phyloP scores from a whole-genome alignment of 2,329 filamentous ascomycete genomes.

The Fusarium aywerte region DNA sequence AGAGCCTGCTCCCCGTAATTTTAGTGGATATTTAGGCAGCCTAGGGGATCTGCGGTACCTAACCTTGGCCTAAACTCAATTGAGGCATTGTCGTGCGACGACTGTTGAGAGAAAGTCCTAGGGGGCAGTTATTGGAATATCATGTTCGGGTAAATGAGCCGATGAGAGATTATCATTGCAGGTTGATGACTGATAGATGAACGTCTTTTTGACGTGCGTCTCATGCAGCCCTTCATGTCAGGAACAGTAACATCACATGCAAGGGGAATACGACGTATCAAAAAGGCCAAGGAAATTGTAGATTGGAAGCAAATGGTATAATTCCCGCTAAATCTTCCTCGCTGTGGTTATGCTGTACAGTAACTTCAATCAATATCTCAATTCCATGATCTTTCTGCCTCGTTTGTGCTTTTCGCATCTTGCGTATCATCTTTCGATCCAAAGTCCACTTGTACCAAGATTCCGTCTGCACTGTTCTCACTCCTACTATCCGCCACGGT shows the following conservation, averaged over 20 bases:
- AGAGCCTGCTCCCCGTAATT: not conserved
- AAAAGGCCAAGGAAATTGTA: not conserved
- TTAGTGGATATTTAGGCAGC: constrained; percentile 13
- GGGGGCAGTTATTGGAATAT: not conserved
- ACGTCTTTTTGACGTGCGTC: not conserved
- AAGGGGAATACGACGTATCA: not conserved
- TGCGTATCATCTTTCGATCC: constrained; percentile 47
- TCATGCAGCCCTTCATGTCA: not conserved
- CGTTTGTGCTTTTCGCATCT: constrained; percentile 10
- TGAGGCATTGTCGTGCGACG: constrained; percentile 4
- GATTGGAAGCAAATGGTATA: not conserved
- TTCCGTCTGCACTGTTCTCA: constrained; percentile 47
- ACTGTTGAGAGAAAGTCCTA: constrained; percentile 1
- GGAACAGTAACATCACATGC: not conserved
- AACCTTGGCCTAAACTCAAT: constrained; percentile 26
- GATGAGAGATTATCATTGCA: not conserved
- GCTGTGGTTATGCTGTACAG: not conserved
- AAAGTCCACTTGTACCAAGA: constrained; percentile 53
- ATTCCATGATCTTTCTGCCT: constrained; percentile 3
- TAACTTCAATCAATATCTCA: not conserved
- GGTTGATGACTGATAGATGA: not conserved
- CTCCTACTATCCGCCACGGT: constrained; percentile 40
- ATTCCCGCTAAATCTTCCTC: not conserved
- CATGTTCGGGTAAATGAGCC: not conserved
- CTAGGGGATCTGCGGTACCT: constrained; percentile 7